Conservation (phyloP, 306 rosid species). For the Prunus salicina region DNA sequence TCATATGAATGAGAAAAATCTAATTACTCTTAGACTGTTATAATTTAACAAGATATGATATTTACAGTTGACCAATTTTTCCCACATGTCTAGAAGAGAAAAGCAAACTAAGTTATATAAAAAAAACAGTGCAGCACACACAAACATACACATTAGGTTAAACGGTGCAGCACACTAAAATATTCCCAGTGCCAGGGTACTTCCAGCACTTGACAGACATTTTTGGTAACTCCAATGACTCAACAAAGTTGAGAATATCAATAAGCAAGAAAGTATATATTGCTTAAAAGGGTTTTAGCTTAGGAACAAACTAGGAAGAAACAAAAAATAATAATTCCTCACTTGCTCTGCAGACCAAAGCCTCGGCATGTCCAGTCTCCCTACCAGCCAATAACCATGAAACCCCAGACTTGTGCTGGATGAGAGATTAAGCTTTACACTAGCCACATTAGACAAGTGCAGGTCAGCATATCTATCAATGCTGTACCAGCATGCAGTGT, state of each 20-base stretch:
- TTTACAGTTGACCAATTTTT: background rate
- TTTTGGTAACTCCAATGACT: background rate
- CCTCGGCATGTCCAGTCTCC: constrained; percentile 66
- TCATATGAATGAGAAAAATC: background rate
- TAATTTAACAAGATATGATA: background rate
- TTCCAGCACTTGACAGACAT: background rate
- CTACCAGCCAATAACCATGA: constrained; percentile 62
- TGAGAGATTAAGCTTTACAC: constrained; percentile 47
- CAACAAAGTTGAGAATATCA: background rate
- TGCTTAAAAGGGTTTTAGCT: background rate
- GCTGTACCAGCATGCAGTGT: constrained; percentile 57
- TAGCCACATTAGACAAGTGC: constrained; percentile 63
- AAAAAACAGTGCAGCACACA: background rate
- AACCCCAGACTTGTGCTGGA: constrained; percentile 46
- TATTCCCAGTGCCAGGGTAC: background rate
- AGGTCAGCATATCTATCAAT: constrained; percentile 53
- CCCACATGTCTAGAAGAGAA: background rate
- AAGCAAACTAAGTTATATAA: background rate
- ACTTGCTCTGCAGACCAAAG: constrained; percentile 98
- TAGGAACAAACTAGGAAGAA: background rate
- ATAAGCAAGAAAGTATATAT: constrained; percentile 6
- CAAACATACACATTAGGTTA: background rate
- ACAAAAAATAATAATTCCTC: constrained; percentile 19
- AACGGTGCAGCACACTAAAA: background rate
- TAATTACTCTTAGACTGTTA: background rate